Base-by-base conservation (phyloP, 805 yeast species). In the Vanderwaltozyma polyspora region DNA sequence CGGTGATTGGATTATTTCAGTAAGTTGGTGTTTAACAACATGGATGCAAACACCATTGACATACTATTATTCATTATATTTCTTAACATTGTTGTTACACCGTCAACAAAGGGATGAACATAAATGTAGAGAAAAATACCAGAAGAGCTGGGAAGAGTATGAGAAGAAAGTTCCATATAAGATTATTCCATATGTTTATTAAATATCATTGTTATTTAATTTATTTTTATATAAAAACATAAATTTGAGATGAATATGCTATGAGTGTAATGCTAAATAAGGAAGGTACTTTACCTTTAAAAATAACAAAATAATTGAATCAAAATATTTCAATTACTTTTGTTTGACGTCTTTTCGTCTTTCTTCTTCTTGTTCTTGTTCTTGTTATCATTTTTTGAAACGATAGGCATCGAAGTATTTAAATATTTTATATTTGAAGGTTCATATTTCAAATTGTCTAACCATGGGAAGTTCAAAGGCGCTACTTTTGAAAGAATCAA, bases 1-100 rank as follows among this genome's bases (percentile, higher is more conserved):
- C 38, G 98, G 98, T 28, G 98, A 91, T 62, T 85, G 95, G 87
- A 55, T 91, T 28, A 77, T 86, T 51, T 84, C 95, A 0, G 67
- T 82, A 64, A 75, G 93, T 29, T 89, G 95, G 94, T 85, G 95
- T 57, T 64, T 91, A 42, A 79, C 94, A 8, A 84, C 96, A 2
- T 94, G 94, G 9, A 72, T 77, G 46, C 66, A 65, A 39, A 79
- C 94, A 1, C 79, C 84, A 4, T 63, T 89, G 49, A 84, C 97
- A 0, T 91, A 89, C 53, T 91, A 82, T 60, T 91, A 84, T 52
- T 79, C 80, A 25, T 52, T 79, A 15, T 91, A 84, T 59, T 91
- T 91, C 62, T 89, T 82, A 1, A 64, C 76, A 4, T 68, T 91
- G 51, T 66, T 91, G 43, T 54, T 91, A 23, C 97, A 91, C 57